These are phyloP conservation scores for Hanseniaspora jakobsenii DNA, from an alignment of 805 yeast genomes.

Conservation along the genomic window DNA sequence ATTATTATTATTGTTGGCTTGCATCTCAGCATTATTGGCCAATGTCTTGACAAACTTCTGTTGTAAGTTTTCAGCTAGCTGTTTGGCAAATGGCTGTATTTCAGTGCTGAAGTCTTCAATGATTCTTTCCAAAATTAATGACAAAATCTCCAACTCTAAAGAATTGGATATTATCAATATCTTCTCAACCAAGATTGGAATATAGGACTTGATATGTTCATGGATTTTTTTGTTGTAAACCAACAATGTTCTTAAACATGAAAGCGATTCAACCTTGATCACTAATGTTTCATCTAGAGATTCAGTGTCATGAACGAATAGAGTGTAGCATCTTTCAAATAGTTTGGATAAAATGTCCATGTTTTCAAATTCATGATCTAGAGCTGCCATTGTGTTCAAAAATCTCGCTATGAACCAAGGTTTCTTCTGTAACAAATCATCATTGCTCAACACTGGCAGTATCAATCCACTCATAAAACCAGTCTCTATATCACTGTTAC, in stretches of 20 bases:
- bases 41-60: constrained; percentile 44
- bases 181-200: constrained; percentile 72
- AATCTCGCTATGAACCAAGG: constrained; percentile 64
- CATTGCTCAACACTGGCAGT: constrained; percentile 4
- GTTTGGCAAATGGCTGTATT: constrained; percentile 75
- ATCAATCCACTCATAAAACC: constrained; percentile 6
- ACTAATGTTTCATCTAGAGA: constrained; percentile 46
- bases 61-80: constrained; percentile 47
- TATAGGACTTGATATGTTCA: constrained; percentile 55
- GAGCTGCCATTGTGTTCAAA: constrained; percentile 42
- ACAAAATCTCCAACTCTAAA: constrained; percentile 73
- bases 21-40: too few species aligned
- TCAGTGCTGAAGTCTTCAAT: constrained; percentile 80
- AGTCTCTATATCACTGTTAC: constrained; percentile 3
- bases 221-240: constrained; percentile 51
- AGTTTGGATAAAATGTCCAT: constrained; percentile 31
- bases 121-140: constrained; percentile 90
- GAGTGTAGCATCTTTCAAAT: constrained; percentile 33
- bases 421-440: constrained; percentile 8
- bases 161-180: constrained; percentile 62
- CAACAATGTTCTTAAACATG: constrained; percentile 72
- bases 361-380: constrained; percentile 28
- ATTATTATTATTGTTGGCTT: too few species aligned
- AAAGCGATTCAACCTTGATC: constrained; percentile 73
- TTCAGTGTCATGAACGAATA: constrained; percentile 26